Base-by-base conservation (phyloP, 1,284 basidiomycete genomes). In the Leucocoprinus gongylophorus region DNA sequence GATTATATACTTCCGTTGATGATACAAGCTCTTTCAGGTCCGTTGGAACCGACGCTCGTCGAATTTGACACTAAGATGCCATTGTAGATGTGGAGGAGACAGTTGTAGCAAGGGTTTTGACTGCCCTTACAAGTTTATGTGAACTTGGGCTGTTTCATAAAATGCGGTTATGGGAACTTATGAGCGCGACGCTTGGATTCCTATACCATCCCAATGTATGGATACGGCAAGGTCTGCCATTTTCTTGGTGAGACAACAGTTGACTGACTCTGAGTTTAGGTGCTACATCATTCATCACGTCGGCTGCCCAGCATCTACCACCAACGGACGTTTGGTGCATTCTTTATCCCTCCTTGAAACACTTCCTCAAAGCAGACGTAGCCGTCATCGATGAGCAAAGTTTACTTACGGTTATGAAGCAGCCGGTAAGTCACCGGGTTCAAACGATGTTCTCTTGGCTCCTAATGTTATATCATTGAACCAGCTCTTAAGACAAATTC, bases 161-260 rank as follows among this genome's bases (percentile, higher is more conserved):
- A 64, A 87, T 89, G 79, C 80, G 88, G n/a, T 83, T 97, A 41
- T 95, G 94, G 91, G 93, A 98, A 57, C 73, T 97, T 32, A 89
- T 97, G 77, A 89, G 84, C 50, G 82, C 85, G 0, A 86, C 88
- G 0, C 72, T 92, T 7, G 90, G 91, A 1, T 95, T 98, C 63
- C 70, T 99, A 37, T 95, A 91, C 60, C 97, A 99, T 67, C 95
- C 97, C 0, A 95, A 97, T 66, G 70, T 83, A n/a, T 98, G 95
- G 95, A 90, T 99, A 61, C 76, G 92, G 54, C 91, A 97, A 75
- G 89, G 93, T 88, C 50, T 55, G 70, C 54, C 48, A 41, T 9
- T 2, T 5, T 45, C 46, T 26, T 23, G 10, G 17, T 43, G 5
- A 39, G 39, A 15, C 39, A 17, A 21, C 1, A 3, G 28, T 48